phyloP scores from a whole-genome alignment of 140 eudicot genomes.

The Cichorium intybus region DNA sequence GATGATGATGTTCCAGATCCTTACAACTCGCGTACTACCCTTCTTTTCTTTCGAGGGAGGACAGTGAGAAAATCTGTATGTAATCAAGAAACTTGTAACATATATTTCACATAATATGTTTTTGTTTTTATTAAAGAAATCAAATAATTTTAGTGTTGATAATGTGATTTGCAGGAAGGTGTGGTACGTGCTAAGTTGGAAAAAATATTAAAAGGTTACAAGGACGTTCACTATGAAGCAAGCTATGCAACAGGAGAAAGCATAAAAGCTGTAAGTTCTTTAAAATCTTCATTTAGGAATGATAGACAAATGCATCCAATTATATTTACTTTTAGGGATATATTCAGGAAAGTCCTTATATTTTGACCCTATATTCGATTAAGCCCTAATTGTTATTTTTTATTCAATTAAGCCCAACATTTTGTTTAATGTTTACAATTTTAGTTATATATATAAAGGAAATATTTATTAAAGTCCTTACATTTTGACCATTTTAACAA shows the following conservation, averaged over 20 bases:
- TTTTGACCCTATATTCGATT: no score
- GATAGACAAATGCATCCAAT: conserved; percentile 1
- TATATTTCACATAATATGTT: not conserved
- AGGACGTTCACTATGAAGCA: conserved; percentile 69
- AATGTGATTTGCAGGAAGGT: conserved; percentile 65
- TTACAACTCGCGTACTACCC: conserved; percentile 71
- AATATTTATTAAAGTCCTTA: no score
- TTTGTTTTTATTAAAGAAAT: not conserved
- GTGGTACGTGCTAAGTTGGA: conserved; percentile 67
- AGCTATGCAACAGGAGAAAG: conserved; percentile 72
- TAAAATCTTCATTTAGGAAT: not conserved
- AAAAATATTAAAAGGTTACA: conserved; percentile 44
- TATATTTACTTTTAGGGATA: no score
- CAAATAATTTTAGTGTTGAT: not conserved
- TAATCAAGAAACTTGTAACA: conserved; percentile 19
- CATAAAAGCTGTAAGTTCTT: conserved; percentile 69
- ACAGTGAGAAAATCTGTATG: conserved; percentile 89
- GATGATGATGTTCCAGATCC: conserved; percentile 65
- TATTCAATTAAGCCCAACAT: no score
- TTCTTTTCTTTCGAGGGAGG: conserved; percentile 87
- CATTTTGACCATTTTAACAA: no score
- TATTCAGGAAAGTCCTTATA: no score
- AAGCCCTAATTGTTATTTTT: no score
- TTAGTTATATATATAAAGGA: no score
- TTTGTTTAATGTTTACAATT: no score